Percentiles rank a stretch among this genome's conserved stretches.
These are phyloP conservation scores for Calvatia gigantea DNA, from an alignment of 768 basidiomycete species.

Conservation along the genomic window DNA sequence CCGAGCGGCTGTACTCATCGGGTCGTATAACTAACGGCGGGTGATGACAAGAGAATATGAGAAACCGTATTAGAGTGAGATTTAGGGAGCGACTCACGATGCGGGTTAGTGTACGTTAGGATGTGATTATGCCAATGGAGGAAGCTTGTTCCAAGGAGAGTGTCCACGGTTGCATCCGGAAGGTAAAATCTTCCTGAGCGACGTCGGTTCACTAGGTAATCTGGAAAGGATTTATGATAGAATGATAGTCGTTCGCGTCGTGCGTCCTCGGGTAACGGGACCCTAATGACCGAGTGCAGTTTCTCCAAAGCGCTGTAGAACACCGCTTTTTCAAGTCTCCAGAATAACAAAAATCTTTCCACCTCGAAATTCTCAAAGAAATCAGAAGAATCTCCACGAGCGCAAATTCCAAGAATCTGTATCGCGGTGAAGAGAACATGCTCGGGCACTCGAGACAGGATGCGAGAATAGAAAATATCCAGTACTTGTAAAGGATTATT, in stretches of 20 bases:
- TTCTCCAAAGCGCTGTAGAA: not conserved
- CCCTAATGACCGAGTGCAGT: not conserved
- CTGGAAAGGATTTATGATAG: not conserved
- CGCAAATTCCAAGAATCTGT: not conserved
- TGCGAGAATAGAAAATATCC: not conserved
- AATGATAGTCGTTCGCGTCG: not conserved
- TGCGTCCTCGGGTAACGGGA: not conserved
- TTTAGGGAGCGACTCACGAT: not conserved
- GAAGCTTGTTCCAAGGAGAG: not conserved
- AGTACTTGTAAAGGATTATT: not conserved
- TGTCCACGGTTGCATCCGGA: not conserved
- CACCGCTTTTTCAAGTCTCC: not conserved
- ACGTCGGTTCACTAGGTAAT: not conserved
- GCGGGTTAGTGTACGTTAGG: not conserved
- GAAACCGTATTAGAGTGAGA: not conserved
- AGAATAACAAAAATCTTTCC: not conserved
- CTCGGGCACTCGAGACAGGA: not conserved
- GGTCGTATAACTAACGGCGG: not conserved
- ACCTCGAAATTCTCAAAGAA: not conserved
- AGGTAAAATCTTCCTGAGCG: not conserved
- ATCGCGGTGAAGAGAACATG: not conserved
- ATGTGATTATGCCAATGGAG: not conserved
- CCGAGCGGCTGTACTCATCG: not conserved
- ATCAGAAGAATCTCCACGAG: not conserved
- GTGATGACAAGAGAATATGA: not conserved